phyloP scores from a whole-genome alignment of 2,329 filamentous ascomycete species.

The Emergomyces africanus region DNA sequence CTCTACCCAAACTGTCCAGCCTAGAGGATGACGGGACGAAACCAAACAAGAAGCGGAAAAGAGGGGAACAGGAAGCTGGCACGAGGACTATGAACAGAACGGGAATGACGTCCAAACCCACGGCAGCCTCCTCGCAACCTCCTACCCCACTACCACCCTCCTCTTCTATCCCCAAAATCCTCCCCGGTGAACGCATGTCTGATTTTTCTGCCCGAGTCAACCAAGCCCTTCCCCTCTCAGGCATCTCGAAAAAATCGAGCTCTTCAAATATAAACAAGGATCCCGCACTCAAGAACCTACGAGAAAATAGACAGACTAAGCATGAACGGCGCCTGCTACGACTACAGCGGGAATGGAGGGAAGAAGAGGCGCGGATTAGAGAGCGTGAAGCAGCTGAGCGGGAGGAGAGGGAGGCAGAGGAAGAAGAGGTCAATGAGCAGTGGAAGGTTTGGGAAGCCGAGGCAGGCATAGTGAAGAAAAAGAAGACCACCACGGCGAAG shows the following conservation, averaged over 20 bases:
- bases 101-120: constrained; percentile 2
- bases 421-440: constrained; percentile 49
- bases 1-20: constrained; percentile 31
- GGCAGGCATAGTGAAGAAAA: constrained; percentile 38
- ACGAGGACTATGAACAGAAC: constrained; percentile 10
- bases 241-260: constrained; percentile 50
- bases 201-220: constrained; percentile 78
- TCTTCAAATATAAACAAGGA: constrained; percentile 11
- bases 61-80: constrained; percentile 13
- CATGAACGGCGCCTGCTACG: constrained; percentile 67
- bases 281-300: constrained; percentile 17
- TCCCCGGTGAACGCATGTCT: constrained; percentile 68
- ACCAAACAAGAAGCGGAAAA: constrained; percentile 35
- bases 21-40: constrained; percentile 52
- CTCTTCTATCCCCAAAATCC: constrained; percentile 51
- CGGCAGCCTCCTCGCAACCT: neutral
- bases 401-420: constrained; percentile 50
- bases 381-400: constrained; percentile 69
- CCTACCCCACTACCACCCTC: neutral
- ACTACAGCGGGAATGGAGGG: constrained; percentile 46
- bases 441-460: constrained; percentile 51
- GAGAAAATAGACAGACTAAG: constrained; percentile 55
- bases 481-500: constrained; percentile 48
- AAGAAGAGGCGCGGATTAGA: constrained; percentile 42
- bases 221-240: constrained; percentile 63